phyloP scores from a whole-genome alignment of 768 basidiomycete genomes.

The Pulveroboletus sp. region DNA sequence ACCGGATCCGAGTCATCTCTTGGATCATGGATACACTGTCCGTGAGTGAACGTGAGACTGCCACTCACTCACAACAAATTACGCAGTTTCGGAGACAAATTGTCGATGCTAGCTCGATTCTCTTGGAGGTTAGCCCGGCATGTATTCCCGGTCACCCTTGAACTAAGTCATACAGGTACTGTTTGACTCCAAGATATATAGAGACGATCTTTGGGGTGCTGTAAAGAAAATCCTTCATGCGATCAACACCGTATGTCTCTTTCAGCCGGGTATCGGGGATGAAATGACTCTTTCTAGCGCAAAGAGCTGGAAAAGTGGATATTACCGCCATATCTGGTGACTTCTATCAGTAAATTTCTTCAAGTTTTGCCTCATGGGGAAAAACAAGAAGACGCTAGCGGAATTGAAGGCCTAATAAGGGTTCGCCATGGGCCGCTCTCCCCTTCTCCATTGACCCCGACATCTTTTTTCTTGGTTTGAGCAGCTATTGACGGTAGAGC shows the following conservation, averaged over 20 bases:
- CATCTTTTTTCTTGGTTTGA: slow-evolving; percentile 38
- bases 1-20: slow-evolving; percentile 43
- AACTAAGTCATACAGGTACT: slow-evolving; percentile 11
- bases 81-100: slow-evolving; percentile 41
- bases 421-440: slow-evolving; percentile 49
- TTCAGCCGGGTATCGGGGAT: slow-evolving; percentile 3
- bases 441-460: slow-evolving; percentile 36
- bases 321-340: slow-evolving; percentile 37
- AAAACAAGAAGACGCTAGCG: slow-evolving; percentile 22
- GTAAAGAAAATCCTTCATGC: slow-evolving; percentile 20
- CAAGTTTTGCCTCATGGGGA: slow-evolving; percentile 24
- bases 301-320: slow-evolving; percentile 40
- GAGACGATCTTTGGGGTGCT: slow-evolving; percentile 19
- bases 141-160: not conserved
- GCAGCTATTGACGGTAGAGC: slow-evolving; percentile 36
- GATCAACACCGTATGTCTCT: slow-evolving; percentile 25
- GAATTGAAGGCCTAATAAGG: slow-evolving; percentile 45
- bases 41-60: slow-evolving; percentile 32
- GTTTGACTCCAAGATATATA: slow-evolving; percentile 24
- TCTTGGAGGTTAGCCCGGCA: slow-evolving; percentile 40
- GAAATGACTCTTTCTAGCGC: slow-evolving; percentile 36
- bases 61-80: slow-evolving; percentile 25
- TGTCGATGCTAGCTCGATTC: slow-evolving; percentile 44
- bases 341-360: slow-evolving; percentile 30
- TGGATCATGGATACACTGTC: slow-evolving; percentile 42